phyloP scores from a whole-genome alignment of 2,329 filamentous ascomycete genomes.

The Sclerotinia borealis region DNA sequence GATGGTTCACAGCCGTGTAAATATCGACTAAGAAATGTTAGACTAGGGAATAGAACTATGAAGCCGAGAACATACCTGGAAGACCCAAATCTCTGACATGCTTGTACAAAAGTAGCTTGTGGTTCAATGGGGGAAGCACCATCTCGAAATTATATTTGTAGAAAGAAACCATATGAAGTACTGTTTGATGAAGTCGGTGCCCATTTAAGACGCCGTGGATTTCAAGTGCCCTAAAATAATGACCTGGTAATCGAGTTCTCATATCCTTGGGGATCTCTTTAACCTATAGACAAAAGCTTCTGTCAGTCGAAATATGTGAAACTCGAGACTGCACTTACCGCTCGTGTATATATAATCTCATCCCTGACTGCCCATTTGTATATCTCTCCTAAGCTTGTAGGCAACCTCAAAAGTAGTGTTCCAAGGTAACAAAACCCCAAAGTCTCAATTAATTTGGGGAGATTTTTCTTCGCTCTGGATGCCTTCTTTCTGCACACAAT shows the following conservation, averaged over 20 bases:
- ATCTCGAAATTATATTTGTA: constrained; percentile 66
- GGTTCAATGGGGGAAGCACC: constrained; percentile 66
- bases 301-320: not conserved
- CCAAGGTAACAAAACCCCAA: constrained; percentile 76
- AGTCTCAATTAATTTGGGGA: constrained; percentile 68
- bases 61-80: constrained; percentile 51
- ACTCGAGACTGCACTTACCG: constrained; percentile 40
- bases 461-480: constrained; percentile 25
- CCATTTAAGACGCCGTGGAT: constrained; percentile 41
- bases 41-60: constrained; percentile 14
- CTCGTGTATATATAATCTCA: constrained; percentile 65
- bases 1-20: constrained; percentile 51
- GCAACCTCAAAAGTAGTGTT: constrained; percentile 66
- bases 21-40: constrained; percentile 50
- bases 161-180: constrained; percentile 55
- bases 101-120: constrained; percentile 59
- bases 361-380: constrained; percentile 60
- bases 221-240: constrained; percentile 55
- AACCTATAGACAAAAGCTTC: constrained; percentile 37
- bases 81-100: constrained; percentile 67
- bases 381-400: constrained; percentile 69
- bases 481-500: constrained; percentile 35
- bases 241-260: constrained; percentile 55
- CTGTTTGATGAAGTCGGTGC: constrained; percentile 57
- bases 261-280: constrained; percentile 57